Percentiles rank a stretch among this genome's conserved stretches.
Evolutionary conservation across 345 rosid species (phyloP).

Genomic region (Syzygium grande): DNA sequence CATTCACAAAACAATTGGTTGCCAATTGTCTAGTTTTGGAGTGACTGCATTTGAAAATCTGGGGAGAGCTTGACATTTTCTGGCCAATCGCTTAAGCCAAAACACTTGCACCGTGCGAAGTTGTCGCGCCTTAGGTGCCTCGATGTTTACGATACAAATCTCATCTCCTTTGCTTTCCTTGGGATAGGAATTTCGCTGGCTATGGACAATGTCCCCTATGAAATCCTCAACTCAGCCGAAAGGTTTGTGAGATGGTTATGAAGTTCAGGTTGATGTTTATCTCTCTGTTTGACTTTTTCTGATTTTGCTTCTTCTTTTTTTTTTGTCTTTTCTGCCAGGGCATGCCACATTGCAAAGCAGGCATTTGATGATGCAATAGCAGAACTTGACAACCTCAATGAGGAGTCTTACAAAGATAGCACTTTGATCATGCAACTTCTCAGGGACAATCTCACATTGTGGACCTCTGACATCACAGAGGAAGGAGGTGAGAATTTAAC

Average conservation of each 20-base stretch:
- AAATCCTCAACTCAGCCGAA: slow-evolving; percentile 32
- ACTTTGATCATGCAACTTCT: slow-evolving; percentile 37
- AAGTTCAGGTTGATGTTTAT: neutral
- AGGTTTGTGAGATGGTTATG: slow-evolving; percentile 12
- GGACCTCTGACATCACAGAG: slow-evolving; percentile 30
- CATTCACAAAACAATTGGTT: no score
- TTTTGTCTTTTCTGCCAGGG: slow-evolving; percentile 8
- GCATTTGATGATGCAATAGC: slow-evolving; percentile 35
- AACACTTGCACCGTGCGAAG: no score
- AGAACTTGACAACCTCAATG: slow-evolving; percentile 26
- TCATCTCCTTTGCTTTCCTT: neutral
- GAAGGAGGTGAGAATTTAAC: slow-evolving; percentile 17
- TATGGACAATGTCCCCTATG: neutral
- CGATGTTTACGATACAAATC: neutral
- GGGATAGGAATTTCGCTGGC: neutral
- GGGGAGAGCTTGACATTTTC: no score
- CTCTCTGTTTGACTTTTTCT: neutral
- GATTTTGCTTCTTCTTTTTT: neutral
- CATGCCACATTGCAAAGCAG: slow-evolving; percentile 30
- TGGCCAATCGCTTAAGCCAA: no score
- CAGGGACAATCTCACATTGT: slow-evolving; percentile 32
- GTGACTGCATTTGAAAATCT: no score
- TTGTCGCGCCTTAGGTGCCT: no score
- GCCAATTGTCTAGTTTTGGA: no score
- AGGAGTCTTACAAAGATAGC: slow-evolving; percentile 37